Base-by-base conservation (phyloP, 169 alveolate genomes). In the Theileria parva region DNA sequence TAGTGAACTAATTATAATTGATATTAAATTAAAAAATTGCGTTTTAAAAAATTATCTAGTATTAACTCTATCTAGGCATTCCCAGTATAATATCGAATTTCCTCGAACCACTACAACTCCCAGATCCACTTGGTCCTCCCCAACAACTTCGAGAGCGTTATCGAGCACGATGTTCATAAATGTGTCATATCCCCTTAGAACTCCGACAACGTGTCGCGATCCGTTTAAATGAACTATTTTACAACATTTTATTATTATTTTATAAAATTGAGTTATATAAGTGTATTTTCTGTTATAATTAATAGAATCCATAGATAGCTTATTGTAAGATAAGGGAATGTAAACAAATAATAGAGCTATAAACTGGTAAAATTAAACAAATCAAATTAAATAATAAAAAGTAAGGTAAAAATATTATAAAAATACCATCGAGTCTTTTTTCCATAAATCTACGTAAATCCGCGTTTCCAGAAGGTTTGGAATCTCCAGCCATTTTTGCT, bases 71-170 rank as follows among this genome's bases (percentile, higher is more conserved):
- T 98, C 99, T 34, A 97, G 92, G 93, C 99, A 97, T 85, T 98
- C 99, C 99, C 99, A 98, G 94, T 94, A 93, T 67, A 96, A 85
- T 44, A 98, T 95, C 63, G 99, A 94, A 89, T 97, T 98, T 39
- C 99, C 99, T 51, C 99, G 91, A 55, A 98, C 94, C 60, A 98
- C 98, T 32, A 96, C 97, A 78, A 97, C 96, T 13, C 99, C 99
- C 27, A 98, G 91, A 37, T 95, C 98, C 80, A 92, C 89, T 86
- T 93, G 95, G 59, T 81, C 95, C 57, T 92, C 95, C 37, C 92
- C 88, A 25, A 86, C 88, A 19, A 96, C 91, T 85, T 97, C 99
- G 57, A 92, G 85, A 8, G 99, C 97, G 91, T 97, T 94, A 80
- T 97, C 99, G 50, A 98, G 90, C 23, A 98, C 99, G 39, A 97